Conservation (phyloP, 371 early-diverging fungal genomes). For the Phascolomyces articulosus region DNA sequence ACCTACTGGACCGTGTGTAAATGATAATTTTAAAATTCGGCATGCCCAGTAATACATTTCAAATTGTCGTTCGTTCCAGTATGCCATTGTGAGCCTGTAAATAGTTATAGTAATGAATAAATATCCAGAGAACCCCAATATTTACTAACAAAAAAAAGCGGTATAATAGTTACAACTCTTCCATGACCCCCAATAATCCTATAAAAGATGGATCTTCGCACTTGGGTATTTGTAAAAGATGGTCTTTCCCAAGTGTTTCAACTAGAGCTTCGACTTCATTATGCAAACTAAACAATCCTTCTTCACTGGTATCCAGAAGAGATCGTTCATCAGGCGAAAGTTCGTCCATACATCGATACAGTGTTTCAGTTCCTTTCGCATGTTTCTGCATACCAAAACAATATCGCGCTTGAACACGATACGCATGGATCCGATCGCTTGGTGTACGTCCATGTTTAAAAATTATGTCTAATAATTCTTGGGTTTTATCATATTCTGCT, state of each 20-base stretch:
- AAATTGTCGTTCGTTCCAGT: constrained; percentile 40
- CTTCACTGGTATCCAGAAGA: constrained; percentile 10
- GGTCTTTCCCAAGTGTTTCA: constrained; percentile 19
- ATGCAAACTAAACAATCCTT: constrained; percentile 22
- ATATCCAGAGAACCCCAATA: too few relatives aligned
- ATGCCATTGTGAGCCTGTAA: constrained; percentile 32
- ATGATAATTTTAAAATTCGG: constrained; percentile 31
- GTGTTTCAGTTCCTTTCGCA: constrained; percentile 22
- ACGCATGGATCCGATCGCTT: constrained; percentile 36
- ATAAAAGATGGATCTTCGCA: constrained; percentile 30
- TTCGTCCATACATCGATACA: constrained; percentile 34
- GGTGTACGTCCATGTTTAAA: constrained; percentile 35
- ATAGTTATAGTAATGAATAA: too few relatives aligned
- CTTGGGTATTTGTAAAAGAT: constrained; percentile 10
- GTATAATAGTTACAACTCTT: constrained; percentile 35
- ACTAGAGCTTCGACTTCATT: constrained; percentile 15
- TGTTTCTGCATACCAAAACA: constrained; percentile 42
- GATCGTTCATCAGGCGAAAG: constrained; percentile 27
- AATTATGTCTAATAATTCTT: constrained; percentile 26
- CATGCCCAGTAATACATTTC: constrained; percentile 41
- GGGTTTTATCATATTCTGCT: constrained; percentile 36
- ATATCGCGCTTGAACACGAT: constrained; percentile 40
- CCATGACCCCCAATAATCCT: constrained; percentile 33
- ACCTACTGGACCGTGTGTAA: constrained; percentile 29
- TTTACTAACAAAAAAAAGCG: too few relatives aligned